Conservation (phyloP, 805 yeast species). For the Hanseniaspora clermontiae region DNA sequence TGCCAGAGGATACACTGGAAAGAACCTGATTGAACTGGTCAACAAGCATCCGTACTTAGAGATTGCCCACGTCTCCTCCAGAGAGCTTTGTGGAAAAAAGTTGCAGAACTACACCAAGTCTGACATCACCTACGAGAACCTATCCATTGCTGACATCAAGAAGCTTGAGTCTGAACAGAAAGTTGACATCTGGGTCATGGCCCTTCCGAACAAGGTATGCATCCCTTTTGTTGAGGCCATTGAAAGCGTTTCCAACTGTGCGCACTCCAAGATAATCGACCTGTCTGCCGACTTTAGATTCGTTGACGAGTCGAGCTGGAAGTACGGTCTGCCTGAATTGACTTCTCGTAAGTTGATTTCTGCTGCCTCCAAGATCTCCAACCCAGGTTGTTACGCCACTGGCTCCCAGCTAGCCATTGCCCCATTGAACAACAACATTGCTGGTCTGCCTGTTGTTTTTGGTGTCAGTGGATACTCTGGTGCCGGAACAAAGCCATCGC, state of each 20-base stretch:
- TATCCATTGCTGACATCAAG: conserved; percentile 76
- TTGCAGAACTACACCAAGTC: conserved; percentile 77
- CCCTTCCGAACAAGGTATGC: conserved; percentile 95
- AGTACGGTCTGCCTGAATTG: conserved; percentile 90
- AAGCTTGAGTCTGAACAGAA: conserved; percentile 59
- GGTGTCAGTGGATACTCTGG: conserved; percentile 99
- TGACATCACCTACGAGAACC: conserved; percentile 67
- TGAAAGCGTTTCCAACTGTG: conserved; percentile 48
- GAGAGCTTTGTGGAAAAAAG: conserved; percentile 81
- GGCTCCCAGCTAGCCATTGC: conserved; percentile 89
- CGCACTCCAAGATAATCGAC: conserved; percentile 67
- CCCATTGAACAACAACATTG: conserved; percentile 59
- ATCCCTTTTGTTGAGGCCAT: conserved; percentile 75
- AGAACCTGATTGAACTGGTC: conserved; percentile 74
- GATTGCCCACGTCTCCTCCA: conserved; percentile 84
- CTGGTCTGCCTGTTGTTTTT: conserved; percentile 71
- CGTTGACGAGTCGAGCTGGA: conserved; percentile 79
- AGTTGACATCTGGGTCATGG: conserved; percentile 98
- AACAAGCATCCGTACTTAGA: conserved; percentile 81
- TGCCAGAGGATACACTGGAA: conserved; percentile 97
- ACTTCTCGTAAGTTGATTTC: conserved; percentile 55
- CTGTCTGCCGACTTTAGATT: conserved; percentile 93
- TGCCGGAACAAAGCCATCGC: conserved; percentile 97
- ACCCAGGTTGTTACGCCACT: conserved; percentile 99
- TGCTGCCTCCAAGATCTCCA: conserved; percentile 68